These are phyloP conservation scores for Fraxinus dipetala DNA, from an alignment of 305 asterid genomes.

Conservation along the genomic window DNA sequence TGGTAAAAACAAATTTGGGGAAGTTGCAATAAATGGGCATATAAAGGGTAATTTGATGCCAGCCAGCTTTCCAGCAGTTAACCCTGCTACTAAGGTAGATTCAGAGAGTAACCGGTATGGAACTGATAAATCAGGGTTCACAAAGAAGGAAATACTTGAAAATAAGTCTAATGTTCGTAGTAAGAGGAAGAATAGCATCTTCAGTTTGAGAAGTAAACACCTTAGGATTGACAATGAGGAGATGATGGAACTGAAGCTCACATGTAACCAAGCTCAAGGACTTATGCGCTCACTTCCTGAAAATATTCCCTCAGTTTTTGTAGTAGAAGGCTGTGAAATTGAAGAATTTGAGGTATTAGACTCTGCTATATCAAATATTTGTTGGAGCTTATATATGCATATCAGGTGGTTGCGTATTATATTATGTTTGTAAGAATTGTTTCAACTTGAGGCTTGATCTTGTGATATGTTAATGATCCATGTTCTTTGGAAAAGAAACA, in stretches of 20 bases:
- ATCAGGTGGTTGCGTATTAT: conserved; percentile 8
- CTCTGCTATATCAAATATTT: conserved; percentile 12
- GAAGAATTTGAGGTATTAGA: conserved; percentile 75
- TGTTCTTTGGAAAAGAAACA: background rate
- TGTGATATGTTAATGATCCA: conserved; percentile 12
- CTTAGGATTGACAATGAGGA: conserved; percentile 57
- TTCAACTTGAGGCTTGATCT: conserved; percentile 15
- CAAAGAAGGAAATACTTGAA: conserved; percentile 45
- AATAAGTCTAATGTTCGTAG: conserved; percentile 36
- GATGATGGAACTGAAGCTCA: conserved; percentile 64
- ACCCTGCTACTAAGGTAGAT: conserved; percentile 35
- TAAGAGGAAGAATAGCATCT: conserved; percentile 66
- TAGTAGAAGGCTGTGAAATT: conserved; percentile 77
- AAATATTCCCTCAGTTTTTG: conserved; percentile 45
- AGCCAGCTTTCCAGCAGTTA: conserved; percentile 21
- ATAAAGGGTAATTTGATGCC: conserved; percentile 39
- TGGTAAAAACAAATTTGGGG: conserved; percentile 37
- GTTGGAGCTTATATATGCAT: background rate
- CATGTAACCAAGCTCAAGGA: conserved; percentile 79
- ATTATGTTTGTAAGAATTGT: conserved; percentile 7
- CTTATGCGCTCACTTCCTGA: conserved; percentile 72
- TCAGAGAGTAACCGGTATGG: conserved; percentile 31
- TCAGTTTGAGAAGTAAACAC: conserved; percentile 60
- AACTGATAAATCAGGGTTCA: conserved; percentile 33
- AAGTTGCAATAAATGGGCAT: conserved; percentile 29